Base-by-base conservation (phyloP, 805 yeast species). In the Lipomyces yamadae region DNA sequence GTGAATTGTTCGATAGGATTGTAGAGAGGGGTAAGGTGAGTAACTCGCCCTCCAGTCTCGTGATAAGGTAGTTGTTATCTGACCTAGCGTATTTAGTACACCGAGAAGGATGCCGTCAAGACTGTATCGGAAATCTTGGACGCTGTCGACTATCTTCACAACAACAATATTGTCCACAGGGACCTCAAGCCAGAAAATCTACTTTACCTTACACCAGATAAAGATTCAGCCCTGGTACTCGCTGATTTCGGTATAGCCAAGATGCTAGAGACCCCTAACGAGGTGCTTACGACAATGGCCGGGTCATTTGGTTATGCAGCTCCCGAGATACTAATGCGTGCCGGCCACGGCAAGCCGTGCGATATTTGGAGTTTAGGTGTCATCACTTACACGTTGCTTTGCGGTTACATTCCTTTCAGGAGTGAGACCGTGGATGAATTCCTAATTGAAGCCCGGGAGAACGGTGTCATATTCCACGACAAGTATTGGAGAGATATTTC, bases 231-330 rank as follows among this genome's bases (percentile, higher is more conserved):
- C 63, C 82, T 94, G 45, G 97, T 93, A 10, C 81, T 94, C 70
- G 97, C 98, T 0, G 99, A 94, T 79, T 94, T 94, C 78, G 99
- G 99, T 60, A 95, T 94, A 69, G 97, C 98, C 42, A 91, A 91
- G 77, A 84, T 85, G 72, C 80, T 94, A 70, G 81, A 82, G 66
- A 77, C 82, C 11, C 83, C 86, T 2, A 84, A 86, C 72, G 91
- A 89, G 64, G 80, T 85, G 67, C 81, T 91, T 66, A 86, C 83
- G 39, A 81, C 88, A 30, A 88, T 90, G 54, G 97, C 97, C 0
- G 98, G 98, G 0, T 90, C 97, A 0, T 88, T 91, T 78, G 98
- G 99, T 1, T 94, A 94, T 77, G 97, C 97, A 42, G 98, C 98
- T 0, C 99, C 99, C 0, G 99, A 94, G 75, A 92, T 94, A 6